Conservation (phyloP, 2,329 filamentous ascomycete species). For the Exserohilum rostratum region DNA sequence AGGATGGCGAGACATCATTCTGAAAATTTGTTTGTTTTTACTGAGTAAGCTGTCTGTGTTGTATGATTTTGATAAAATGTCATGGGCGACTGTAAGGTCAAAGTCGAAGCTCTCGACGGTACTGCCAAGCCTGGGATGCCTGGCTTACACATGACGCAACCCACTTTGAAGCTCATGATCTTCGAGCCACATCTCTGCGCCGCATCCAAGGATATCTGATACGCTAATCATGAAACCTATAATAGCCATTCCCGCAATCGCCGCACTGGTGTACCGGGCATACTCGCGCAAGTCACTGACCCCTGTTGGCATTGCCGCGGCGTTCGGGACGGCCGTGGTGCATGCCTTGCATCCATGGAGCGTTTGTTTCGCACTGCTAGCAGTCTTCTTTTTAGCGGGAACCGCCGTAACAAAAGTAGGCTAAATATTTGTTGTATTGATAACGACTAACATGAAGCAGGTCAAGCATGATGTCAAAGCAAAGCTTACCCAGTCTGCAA, state of each 20-base stretch:
- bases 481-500: constrained; percentile 76
- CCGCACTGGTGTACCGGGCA: constrained; percentile 49
- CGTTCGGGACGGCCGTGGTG: constrained; percentile 73
- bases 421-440: not conserved
- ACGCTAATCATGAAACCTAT: constrained; percentile 35
- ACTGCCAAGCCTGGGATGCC: not conserved
- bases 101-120: not conserved
- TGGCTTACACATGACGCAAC: constrained; percentile 15
- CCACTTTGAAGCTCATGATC: constrained; percentile 6
- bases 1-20: too few species aligned
- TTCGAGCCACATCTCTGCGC: constrained; percentile 16
- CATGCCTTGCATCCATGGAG: constrained; percentile 95
- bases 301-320: constrained; percentile 72
- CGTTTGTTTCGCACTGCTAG: constrained; percentile 82
- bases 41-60: too few species aligned
- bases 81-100: not conserved
- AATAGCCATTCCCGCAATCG: constrained; percentile 42
- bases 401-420: constrained; percentile 80
- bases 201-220: constrained; percentile 11
- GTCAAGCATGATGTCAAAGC: constrained; percentile 89
- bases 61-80: not conserved
- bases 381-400: constrained; percentile 85
- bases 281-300: constrained; percentile 69
- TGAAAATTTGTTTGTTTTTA: too few species aligned
- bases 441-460: constrained; percentile 50